These are phyloP conservation scores for Suhomyces choctaworum DNA, from an alignment of 1,139 yeast genomes.

Conservation along the genomic window DNA sequence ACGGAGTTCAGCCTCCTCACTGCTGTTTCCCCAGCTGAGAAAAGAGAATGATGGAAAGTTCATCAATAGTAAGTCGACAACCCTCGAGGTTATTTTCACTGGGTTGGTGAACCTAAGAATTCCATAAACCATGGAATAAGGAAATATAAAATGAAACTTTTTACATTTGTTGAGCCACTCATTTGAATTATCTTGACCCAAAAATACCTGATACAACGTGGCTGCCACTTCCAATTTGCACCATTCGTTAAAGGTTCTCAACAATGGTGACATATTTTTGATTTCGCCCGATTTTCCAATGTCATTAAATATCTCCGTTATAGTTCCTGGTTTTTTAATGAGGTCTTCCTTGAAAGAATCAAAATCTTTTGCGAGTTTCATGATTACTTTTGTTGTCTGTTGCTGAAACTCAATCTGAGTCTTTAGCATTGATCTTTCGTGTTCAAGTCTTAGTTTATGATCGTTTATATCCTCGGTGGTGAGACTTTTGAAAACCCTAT, in stretches of 20 bases:
- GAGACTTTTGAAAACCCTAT: slow-evolving; percentile 27
- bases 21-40: slow-evolving; percentile 23
- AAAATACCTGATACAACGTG: slow-evolving; percentile 72
- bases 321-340: slow-evolving; percentile 47
- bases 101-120: slow-evolving; percentile 84
- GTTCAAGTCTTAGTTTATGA: slow-evolving; percentile 52
- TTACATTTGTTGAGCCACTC: slow-evolving; percentile 70
- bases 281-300: slow-evolving; percentile 55
- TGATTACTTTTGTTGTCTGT: slow-evolving; percentile 50
- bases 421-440: slow-evolving; percentile 59
- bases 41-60: slow-evolving; percentile 53
- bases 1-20: slow-evolving; percentile 10
- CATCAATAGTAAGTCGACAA: slow-evolving; percentile 77
- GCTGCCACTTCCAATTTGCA: slow-evolving; percentile 81
- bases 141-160: slow-evolving; percentile 71
- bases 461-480: slow-evolving; percentile 52
- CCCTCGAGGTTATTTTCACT: slow-evolving; percentile 71
- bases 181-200: slow-evolving; percentile 77
- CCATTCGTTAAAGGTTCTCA: slow-evolving; percentile 76
- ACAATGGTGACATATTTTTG: slow-evolving; percentile 64
- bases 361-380: slow-evolving; percentile 50
- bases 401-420: slow-evolving; percentile 77
- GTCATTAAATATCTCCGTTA: slow-evolving; percentile 59
- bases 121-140: slow-evolving; percentile 72
- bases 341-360: slow-evolving; percentile 56